phyloP scores from a whole-genome alignment of 148 eudicot species.

The Fallopia convolvulus region DNA sequence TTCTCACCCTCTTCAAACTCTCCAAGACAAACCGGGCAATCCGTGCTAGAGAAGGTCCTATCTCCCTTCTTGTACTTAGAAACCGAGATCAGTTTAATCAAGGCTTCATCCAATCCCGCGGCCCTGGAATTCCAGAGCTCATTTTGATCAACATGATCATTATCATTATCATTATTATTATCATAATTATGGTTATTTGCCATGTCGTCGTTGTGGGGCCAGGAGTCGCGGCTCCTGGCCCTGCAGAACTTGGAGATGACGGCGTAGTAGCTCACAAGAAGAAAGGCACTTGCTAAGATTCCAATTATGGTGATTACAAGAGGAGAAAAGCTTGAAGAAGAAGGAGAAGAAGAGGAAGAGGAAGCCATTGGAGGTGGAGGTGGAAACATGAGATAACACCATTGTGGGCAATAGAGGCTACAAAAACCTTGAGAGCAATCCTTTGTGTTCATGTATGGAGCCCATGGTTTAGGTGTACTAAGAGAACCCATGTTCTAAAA shows the following conservation, averaged over 20 bases:
- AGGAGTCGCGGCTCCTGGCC: constrained; percentile 21
- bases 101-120: constrained; percentile 52
- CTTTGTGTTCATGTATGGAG: constrained; percentile 47
- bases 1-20: constrained; percentile 58
- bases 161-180: constrained; percentile 15
- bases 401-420: constrained; percentile 57
- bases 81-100: constrained; percentile 49
- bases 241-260: constrained; percentile 58
- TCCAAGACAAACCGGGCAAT: constrained; percentile 67
- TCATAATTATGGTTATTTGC: constrained; percentile 14
- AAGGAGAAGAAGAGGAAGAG: constrained; percentile 20
- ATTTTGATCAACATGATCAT: constrained; percentile 23
- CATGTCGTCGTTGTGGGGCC: constrained; percentile 17
- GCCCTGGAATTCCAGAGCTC: constrained; percentile 51
- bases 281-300: constrained; percentile 66
- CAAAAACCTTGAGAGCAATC: constrained; percentile 71
- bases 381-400: constrained; percentile 55
- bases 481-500: constrained; percentile 28
- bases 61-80: constrained; percentile 51
- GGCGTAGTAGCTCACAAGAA: constrained; percentile 70
- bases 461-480: constrained; percentile 46
- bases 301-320: constrained; percentile 75
- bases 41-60: constrained; percentile 33
- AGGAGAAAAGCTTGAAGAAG: constrained; percentile 50
- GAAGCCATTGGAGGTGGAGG: constrained; percentile 59